phyloP scores from a whole-genome alignment of 179 eudicot species.

The Heliamphora pulchella region DNA sequence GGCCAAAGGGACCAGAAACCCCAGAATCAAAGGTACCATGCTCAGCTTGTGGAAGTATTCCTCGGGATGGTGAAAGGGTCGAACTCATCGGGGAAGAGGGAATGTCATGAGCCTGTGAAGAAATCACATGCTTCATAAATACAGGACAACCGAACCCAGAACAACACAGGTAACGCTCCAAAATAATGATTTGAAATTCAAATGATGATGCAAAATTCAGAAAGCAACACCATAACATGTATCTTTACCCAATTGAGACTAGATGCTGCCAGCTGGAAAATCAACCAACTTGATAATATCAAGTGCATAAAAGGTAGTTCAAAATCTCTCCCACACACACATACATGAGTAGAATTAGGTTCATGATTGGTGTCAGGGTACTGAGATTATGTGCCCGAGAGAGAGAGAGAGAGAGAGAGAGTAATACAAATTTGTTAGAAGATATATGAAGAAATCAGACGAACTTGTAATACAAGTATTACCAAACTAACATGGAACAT shows the following conservation, averaged over 20 bases:
- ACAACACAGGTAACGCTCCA: not conserved
- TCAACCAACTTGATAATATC: not conserved
- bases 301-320: too few species aligned
- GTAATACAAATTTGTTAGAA: too few species aligned
- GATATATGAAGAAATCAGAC: too few species aligned
- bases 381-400: too few species aligned
- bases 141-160: not conserved
- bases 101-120: constrained; percentile 18
- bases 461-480: too few species aligned
- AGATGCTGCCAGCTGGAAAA: not conserved
- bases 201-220: not conserved
- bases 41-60: constrained; percentile 33
- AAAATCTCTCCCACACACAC: too few species aligned
- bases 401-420: too few species aligned
- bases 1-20: constrained; percentile 31
- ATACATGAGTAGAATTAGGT: too few species aligned
- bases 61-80: constrained; percentile 48
- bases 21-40: constrained; percentile 41
- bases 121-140: constrained; percentile 1
- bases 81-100: constrained; percentile 44
- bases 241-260: not conserved
- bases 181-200: not conserved
- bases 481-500: too few species aligned
- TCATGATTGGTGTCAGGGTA: too few species aligned
- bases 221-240: not conserved